Evolutionary conservation across 805 yeast genomes (phyloP), one percentile per base, ranked within the genome.

Genomic region (Saturnispora bothae): DNA sequence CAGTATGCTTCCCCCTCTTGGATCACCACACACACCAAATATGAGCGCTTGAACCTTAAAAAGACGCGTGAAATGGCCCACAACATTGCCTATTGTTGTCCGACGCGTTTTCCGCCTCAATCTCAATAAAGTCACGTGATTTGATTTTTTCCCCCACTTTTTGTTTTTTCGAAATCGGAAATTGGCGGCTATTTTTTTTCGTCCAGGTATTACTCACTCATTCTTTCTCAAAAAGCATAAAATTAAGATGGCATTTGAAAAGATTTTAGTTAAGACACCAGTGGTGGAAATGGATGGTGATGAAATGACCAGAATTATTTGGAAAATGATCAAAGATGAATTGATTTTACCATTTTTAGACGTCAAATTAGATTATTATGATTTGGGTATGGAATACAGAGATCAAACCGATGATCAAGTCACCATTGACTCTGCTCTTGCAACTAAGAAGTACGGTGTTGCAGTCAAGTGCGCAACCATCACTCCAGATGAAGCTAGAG

Each of bases 401-500:
- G 96, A 89, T 61, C 59, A 73, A 51, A 89, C 97, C 14, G 69
- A 84, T 52, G 97, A 89, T 60, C 60, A 83, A 63, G 89, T 89
- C 48, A 89, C 97, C 15, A 57, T 71, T 26, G 96, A 89, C 39
- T 83, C 95, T 9, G 96, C 96, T 18, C 65, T 78, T 36, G 97
- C 97, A 38, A 88, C 85, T 50, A 65, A 77, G 60, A 73, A 86
- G 61, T 80, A 84, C 60, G 83, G 84, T 39, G 97, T 89, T 41
- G 97, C 95, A 22, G 84, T 89, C 51, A 89, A 89, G 66, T 89
- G 97, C 67, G 97, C 97, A 41, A 89, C 97, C 37, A 89, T 89
- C 60, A 89, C 97, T n/a, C 96, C 97, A 6, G 95, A 84, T 57
- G 97, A 89, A 66, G 92, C 84, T 34, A 77, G 97, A 54, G 96